Conservation (phyloP, 164 flowering plant species). For the Vitis rotundifolia region DNA sequence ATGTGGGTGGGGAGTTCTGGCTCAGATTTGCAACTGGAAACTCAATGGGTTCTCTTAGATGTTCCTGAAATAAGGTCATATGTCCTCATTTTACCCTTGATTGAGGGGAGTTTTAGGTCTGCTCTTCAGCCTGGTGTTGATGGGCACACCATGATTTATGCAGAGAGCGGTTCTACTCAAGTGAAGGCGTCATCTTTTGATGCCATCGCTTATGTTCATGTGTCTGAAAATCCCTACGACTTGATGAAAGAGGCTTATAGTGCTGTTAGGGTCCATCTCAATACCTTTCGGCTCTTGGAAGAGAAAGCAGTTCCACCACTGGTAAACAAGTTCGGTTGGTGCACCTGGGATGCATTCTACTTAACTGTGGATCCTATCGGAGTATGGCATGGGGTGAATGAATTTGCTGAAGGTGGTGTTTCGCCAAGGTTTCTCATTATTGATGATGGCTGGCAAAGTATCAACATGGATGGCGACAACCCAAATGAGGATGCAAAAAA, state of each 20-base stretch:
- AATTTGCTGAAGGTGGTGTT: constrained; percentile 57
- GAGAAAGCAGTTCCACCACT: constrained; percentile 65
- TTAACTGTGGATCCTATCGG: constrained; percentile 72
- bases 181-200: constrained; percentile 48
- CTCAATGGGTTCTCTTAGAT: constrained; percentile 75
- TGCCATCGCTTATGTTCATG: constrained; percentile 73
- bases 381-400: constrained; percentile 70
- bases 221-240: constrained; percentile 65
- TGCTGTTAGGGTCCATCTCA: constrained; percentile 66
- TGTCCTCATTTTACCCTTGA: constrained; percentile 58
- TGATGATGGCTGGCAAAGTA: constrained; percentile 92
- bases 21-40: constrained; percentile 75
- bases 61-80: constrained; percentile 70
- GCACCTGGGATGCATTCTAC: constrained; percentile 94
- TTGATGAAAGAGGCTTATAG: constrained; percentile 74
- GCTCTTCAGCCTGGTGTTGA: constrained; percentile 66
- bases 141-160: constrained; percentile 58
- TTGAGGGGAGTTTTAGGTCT: constrained; percentile 67
- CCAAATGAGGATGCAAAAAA: constrained; percentile 60
- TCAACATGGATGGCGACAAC: constrained; percentile 51
- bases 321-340: constrained; percentile 81
- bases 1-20: constrained; percentile 80
- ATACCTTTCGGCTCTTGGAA: constrained; percentile 71
- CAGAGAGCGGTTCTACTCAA: constrained; percentile 69
- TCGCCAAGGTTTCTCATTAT: constrained; percentile 73